Percentiles rank a stretch among this genome's conserved stretches.
Evolutionary conservation across 306 rosid species (phyloP).

Genomic region (Vachellia pachyceras): DNA sequence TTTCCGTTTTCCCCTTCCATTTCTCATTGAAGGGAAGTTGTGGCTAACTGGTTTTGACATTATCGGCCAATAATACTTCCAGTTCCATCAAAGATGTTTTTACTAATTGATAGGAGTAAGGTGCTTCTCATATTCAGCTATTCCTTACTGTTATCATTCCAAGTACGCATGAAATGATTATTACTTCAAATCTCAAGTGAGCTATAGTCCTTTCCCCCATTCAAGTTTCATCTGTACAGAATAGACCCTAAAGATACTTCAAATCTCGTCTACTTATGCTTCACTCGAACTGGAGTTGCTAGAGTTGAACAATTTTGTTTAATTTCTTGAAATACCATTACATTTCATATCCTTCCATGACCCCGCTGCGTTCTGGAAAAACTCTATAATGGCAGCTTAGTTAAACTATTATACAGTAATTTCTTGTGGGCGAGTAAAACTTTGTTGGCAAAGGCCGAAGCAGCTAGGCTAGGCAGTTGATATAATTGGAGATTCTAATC

Average conservation of each 20-base stretch:
- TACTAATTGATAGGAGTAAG: neutral
- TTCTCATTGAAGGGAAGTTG: too few species aligned
- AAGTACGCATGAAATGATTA: neutral
- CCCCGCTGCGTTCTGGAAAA: neutral
- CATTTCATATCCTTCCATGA: neutral
- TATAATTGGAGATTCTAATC: neutral
- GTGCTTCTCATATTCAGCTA: neutral
- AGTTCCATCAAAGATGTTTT: too few species aligned
- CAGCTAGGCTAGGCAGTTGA: neutral
- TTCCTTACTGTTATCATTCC: neutral
- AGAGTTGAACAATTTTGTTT: slow-evolving; percentile 6
- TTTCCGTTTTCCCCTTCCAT: too few species aligned
- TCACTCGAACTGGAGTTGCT: slow-evolving; percentile 23
- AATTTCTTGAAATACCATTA: neutral
- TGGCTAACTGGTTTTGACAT: too few species aligned
- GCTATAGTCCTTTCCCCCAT: neutral
- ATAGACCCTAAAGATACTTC: neutral
- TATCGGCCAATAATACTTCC: too few species aligned
- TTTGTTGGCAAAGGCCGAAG: neutral
- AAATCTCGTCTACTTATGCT: neutral
- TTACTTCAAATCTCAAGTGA: neutral
- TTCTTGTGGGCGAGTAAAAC: neutral
- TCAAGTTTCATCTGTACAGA: neutral
- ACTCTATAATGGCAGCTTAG: neutral
- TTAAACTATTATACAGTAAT: neutral